Evolutionary conservation across 2,329 filamentous ascomycete genomes (phyloP), one percentile per base, ranked within the genome.

Genomic region (Nigrograna mackinnonii): DNA sequence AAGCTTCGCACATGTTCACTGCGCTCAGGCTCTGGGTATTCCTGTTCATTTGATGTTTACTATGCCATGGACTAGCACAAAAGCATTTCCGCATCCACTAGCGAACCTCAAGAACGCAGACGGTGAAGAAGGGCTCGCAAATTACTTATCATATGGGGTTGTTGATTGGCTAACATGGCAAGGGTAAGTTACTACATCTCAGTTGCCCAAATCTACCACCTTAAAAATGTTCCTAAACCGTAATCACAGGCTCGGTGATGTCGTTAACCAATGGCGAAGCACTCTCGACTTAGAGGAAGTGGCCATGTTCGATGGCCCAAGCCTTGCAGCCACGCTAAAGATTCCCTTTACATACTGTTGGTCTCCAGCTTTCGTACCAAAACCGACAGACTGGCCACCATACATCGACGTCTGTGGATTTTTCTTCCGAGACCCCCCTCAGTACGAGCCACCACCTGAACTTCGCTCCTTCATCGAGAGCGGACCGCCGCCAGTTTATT

Each of bases 31-130:
- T 59, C 64, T 89, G 52, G 86, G 85, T 1, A 80, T 89, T 20
- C 86, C 86, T 0, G 59, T 89, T 9, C 86, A 89, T 57, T 79
- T 95, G 58, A 92, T 95, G 84, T 95, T 95, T 69, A 95, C 90
- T 0, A 80, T 79, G 76, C 77, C 77, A 4, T 80, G 73, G 70
- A 71, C 57, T 18, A 60, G 55, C 4, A 78, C 76, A 2, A 57
- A 49, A 22, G 66, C 63, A 1, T 77, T 77, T 47, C 69, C 75
- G 0, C 76, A 79, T 57, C 77, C 77, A 0, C 52, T 80, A 37
- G 75, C 76, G 0, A 79, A 78, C 52, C 44, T 79, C 20, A 60
- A 66, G 20, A 58, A 58, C 26, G 54, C 60, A 0, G 57, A 64
- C 5, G 62, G 54, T 5, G 70, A 73, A 36, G 50, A 54, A 2